These are phyloP conservation scores for Zymoseptoria brevis DNA, from an alignment of 2,329 filamentous ascomycete genomes.

Conservation along the genomic window DNA sequence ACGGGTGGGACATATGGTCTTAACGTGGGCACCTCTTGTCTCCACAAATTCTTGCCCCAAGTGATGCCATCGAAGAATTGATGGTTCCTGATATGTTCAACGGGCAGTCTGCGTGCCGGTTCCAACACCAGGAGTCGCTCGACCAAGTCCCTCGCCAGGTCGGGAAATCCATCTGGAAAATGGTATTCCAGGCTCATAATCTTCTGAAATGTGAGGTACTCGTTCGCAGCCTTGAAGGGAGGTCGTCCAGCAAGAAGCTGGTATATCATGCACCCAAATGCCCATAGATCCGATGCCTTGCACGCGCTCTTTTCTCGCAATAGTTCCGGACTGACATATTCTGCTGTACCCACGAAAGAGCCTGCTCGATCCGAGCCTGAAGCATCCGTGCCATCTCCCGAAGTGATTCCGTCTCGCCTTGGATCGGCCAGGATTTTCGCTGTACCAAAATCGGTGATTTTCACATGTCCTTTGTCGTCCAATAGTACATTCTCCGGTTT, in stretches of 20 bases:
- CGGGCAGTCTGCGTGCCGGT: constrained; percentile 70
- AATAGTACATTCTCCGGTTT: constrained; percentile 96
- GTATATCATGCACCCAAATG: constrained; percentile 96
- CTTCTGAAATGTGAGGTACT: constrained; percentile 97
- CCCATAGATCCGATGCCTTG: constrained; percentile 96
- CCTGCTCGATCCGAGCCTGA: constrained; percentile 67
- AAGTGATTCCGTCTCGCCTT: constrained; percentile 20
- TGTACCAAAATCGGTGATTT: constrained; percentile 97
- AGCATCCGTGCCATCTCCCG: constrained; percentile 47
- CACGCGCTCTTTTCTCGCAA: constrained; percentile 93
- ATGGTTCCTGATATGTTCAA: constrained; percentile 96
- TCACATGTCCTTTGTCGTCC: constrained; percentile 93
- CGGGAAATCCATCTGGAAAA: constrained; percentile 81
- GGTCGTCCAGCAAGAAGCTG: constrained; percentile 92
- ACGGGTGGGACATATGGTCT: constrained; percentile 70
- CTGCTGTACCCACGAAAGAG: constrained; percentile 94
- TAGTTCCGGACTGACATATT: constrained; percentile 97
- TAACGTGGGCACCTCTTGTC: constrained; percentile 76
- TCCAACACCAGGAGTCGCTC: constrained; percentile 87
- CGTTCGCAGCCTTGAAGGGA: constrained; percentile 91
- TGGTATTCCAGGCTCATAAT: constrained; percentile 92
- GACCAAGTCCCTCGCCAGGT: constrained; percentile 77
- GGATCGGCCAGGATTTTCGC: constrained; percentile 72
- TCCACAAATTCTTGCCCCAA: constrained; percentile 83
- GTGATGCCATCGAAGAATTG: constrained; percentile 83